Evolutionary conservation across 2,329 filamentous ascomycete genomes (phyloP), one percentile per base, ranked within the genome.

Genomic region (Penicillium sp.): DNA sequence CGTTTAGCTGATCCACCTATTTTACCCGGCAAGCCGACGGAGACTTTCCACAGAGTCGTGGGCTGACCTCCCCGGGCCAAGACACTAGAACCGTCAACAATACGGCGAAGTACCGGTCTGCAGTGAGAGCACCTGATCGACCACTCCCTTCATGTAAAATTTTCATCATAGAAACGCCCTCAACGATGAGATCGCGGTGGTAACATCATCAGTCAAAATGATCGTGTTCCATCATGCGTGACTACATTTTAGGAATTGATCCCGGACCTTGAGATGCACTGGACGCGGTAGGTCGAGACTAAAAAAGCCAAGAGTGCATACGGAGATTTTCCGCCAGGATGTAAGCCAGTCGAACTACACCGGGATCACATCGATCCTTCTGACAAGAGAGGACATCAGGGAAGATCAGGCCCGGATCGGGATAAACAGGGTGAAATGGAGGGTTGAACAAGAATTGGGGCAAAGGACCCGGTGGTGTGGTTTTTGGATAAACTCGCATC

Each of bases 11-110:
- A 21, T 14, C 28, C 26, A 45, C 26, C n/a, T n/a, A n/a, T 10
- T 13, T 14, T 19, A 1, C 10, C 42, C 42, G 42, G 42, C 42
- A 45, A 45, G 42, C 42, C 42, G 42, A 45, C 42, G 42, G 42
- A 8, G 28, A 45, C 24, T 45, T 19, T 14, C 42, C 42, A 45
- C 16, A n/a, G 16, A 21, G 2, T 31, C 26, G 28, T 45, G 42
- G 42, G 42, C 42, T 45, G 42, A 45, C 42, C 6, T 45, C 11
- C 10, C n/a, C 7, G 19, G 40, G 42, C 42, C 42, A 45, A 45
- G 42, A 45, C 39, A 28, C 39, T 18, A 26, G 39, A 28, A 43
- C 5, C 14, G 39, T 28, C 23, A 43, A 28, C 21, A 28, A 28
- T 43, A 43, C 39, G 23, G 13, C 13, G n/a, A 43, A 43, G 21